Evolutionary conservation across 208 protist genomes (phyloP).

Genomic region (Acanthamoeba polyphaga): DNA sequence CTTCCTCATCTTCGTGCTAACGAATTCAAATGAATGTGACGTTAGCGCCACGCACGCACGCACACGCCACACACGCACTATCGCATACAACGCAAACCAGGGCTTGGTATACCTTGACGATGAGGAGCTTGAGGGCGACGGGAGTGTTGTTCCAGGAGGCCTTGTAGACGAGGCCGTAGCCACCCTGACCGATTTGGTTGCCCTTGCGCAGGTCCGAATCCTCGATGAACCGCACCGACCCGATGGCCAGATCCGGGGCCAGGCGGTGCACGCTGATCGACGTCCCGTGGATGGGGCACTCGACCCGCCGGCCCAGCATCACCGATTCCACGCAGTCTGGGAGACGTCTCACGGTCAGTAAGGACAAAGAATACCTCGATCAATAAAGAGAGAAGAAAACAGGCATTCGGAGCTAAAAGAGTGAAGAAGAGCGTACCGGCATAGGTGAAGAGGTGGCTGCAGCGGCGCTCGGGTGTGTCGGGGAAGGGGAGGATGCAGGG

Average conservation of each 20-base stretch:
- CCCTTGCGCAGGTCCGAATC: slow-evolving; percentile 16
- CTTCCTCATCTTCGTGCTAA: neutral
- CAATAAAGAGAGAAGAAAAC: neutral
- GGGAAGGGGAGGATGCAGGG: neutral
- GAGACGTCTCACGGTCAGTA: too few species aligned
- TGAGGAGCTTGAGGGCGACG: slow-evolving; percentile 36
- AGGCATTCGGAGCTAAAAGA: neutral
- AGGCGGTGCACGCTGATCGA: neutral
- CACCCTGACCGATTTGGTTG: slow-evolving; percentile 10
- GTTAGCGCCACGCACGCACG: neutral
- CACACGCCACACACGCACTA: too few species aligned
- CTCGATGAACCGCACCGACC: neutral
- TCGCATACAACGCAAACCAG: neutral
- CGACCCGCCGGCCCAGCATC: neutral
- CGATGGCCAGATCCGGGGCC: slow-evolving; percentile 10
- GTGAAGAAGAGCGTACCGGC: neutral
- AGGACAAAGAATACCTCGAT: too few species aligned
- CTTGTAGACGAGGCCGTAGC: slow-evolving; percentile 55
- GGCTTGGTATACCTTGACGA: neutral
- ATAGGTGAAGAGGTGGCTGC: neutral
- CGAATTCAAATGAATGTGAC: neutral
- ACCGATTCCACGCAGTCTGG: slow-evolving; percentile 15
- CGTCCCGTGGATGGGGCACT: neutral
- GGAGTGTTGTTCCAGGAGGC: slow-evolving; percentile 29
- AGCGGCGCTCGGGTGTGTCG: neutral